Percentiles rank a stretch among this genome's conserved stretches.
Evolutionary conservation across 1,284 basidiomycete genomes (phyloP).

Genomic region (Ceratobasidium sp.): DNA sequence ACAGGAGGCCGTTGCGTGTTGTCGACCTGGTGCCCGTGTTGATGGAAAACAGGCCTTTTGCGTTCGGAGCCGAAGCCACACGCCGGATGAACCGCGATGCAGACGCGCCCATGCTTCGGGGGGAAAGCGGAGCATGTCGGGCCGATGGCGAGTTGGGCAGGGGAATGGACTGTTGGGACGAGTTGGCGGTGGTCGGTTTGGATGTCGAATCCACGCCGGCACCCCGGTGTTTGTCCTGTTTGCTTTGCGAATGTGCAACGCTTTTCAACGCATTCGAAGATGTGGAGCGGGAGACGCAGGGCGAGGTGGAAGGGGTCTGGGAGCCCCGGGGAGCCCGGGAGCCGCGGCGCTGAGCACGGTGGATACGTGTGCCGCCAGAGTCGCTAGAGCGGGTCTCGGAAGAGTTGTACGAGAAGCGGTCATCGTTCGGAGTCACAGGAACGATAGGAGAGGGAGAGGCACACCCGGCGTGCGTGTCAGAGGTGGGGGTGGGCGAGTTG

Average conservation of each 20-base stretch:
- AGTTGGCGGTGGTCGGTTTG: slow-evolving; percentile 54
- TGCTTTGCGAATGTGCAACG: slow-evolving; percentile 27
- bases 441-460: slow-evolving; percentile 55
- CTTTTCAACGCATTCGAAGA: slow-evolving; percentile 29
- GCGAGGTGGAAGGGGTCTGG: slow-evolving; percentile 40
- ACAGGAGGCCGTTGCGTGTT: slow-evolving; percentile 78
- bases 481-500: not conserved
- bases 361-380: slow-evolving; percentile 43
- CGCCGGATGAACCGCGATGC: slow-evolving; percentile 90
- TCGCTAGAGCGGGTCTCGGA: slow-evolving; percentile 52
- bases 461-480: slow-evolving; percentile 12
- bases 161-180: slow-evolving; percentile 46
- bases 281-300: slow-evolving; percentile 34
- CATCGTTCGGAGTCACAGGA: slow-evolving; percentile 46
- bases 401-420: slow-evolving; percentile 51
- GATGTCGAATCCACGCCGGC: slow-evolving; percentile 61
- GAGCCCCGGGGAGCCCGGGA: slow-evolving; percentile 2
- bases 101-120: slow-evolving; percentile 42
- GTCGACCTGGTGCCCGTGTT: slow-evolving; percentile 62
- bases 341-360: slow-evolving; percentile 15
- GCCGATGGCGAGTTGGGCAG: slow-evolving; percentile 43
- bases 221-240: slow-evolving; percentile 63
- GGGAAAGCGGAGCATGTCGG: slow-evolving; percentile 46
- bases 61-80: slow-evolving; percentile 96
- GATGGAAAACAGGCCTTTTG: slow-evolving; percentile 85